Evolutionary conservation across 441 rosid genomes (phyloP), one percentile per base, ranked within the genome.

Genomic region (Isatis lusitanica): DNA sequence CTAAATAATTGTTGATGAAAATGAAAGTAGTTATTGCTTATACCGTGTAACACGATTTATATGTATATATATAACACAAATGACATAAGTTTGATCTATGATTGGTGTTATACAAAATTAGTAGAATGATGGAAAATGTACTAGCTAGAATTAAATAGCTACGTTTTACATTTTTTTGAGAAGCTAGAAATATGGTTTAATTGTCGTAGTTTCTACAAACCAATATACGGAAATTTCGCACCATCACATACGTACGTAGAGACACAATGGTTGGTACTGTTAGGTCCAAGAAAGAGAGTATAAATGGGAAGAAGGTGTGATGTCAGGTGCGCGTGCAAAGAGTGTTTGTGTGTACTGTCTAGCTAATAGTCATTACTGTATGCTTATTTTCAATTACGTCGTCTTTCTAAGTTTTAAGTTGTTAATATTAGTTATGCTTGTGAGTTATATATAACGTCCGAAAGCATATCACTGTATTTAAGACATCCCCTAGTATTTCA

Each of bases 241-340:
- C 43, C 11, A 12, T 39, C 12, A 24, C 18, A 55, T 17, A 13
- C 7, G 38, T 26, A 26, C 6, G 15, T 16, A 71, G 74, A 73
- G 74, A 67, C 77, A 16, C 35, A 74, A 70, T 72, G 67, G 81
- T 66, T 71, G 73, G n/a, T 63, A 40, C 28, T 40, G 75, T 61
- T 78, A 73, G 81, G 77, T 66, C 61, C 44, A 72, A 77, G 74
- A 72, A 77, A 43, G 68, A 58, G 64, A 33, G 63, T 42, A 66
- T 82, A 66, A 77, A 80, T 74, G 82, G 63, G 81, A 82, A 74
- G 82, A 78, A 81, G 51, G 70, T 78, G 72, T 68, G 84, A 79
- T 78, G 70, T 63, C 78, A 77, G 78, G 36, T 65, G 83, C 84
- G 81, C 81, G 86, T 75, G 85, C 79, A 76, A 84, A 83, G 79